Percentiles rank a stretch among this genome's conserved stretches.
phyloP scores from a whole-genome alignment of 2,329 filamentous ascomycete genomes.

The Epichloe sp. region DNA sequence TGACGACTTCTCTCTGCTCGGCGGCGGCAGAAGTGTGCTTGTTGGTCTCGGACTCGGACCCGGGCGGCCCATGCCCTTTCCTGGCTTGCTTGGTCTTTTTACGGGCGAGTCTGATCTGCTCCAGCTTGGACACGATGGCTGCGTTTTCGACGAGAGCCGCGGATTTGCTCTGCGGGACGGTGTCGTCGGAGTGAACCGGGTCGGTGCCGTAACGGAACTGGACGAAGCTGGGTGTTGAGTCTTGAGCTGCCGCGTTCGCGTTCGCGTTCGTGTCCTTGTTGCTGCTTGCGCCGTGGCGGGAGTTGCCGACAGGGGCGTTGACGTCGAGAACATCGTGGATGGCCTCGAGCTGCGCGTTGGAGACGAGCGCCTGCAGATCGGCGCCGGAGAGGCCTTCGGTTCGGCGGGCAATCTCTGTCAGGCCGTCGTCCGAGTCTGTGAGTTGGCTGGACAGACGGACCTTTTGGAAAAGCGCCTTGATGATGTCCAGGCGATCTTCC shows the following conservation, averaged over 20 bases:
- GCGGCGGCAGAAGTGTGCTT: slow-evolving; percentile 8
- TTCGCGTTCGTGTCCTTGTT: background rate
- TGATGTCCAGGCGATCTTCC: slow-evolving; percentile 77
- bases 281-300: slow-evolving; percentile 22
- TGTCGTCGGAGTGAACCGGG: slow-evolving; percentile 28
- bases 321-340: slow-evolving; percentile 76
- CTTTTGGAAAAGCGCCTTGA: slow-evolving; percentile 71
- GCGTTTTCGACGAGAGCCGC: slow-evolving; percentile 60
- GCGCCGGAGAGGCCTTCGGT: slow-evolving; percentile 91
- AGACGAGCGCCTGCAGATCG: slow-evolving; percentile 86
- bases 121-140: slow-evolving; percentile 67
- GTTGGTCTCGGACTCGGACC: slow-evolving; percentile 14
- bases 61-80: slow-evolving; percentile 11
- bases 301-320: slow-evolving; percentile 32
- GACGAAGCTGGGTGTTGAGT: slow-evolving; percentile 45
- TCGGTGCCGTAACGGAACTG: slow-evolving; percentile 72
- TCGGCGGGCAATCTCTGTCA: slow-evolving; percentile 61
- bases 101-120: slow-evolving; percentile 60
- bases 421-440: slow-evolving; percentile 36
- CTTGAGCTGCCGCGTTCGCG: slow-evolving; percentile 13
- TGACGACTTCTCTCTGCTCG: slow-evolving; percentile 57
- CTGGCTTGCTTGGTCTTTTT: slow-evolving; percentile 29
- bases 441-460: slow-evolving; percentile 60
- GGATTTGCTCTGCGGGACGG: slow-evolving; percentile 35
- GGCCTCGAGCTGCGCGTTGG: slow-evolving; percentile 92